Conservation (phyloP, 225 moss, liverwort and hornwort genomes). For the Sphagnum contortum region DNA sequence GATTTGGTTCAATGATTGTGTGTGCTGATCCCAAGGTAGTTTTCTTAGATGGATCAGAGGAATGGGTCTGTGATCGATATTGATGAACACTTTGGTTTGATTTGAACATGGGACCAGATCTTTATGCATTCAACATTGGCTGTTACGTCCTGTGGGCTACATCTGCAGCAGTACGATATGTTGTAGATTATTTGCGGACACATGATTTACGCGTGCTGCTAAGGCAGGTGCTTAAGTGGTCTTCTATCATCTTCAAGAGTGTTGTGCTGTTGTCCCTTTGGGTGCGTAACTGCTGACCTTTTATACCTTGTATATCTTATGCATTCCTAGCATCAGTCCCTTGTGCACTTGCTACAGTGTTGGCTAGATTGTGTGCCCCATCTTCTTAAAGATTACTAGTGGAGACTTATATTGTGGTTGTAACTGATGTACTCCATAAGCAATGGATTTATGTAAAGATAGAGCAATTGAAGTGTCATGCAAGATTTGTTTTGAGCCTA, state of each 20-base stretch:
- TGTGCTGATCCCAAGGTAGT: too few relatives aligned
- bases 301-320: not conserved
- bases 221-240: conserved; percentile 93
- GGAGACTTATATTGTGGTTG: too few relatives aligned
- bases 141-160: conserved; percentile 94
- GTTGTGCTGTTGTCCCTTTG: conserved; percentile 77
- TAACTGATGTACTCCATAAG: too few relatives aligned
- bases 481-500: too few relatives aligned
- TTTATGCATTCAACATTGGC: conserved; percentile 98
- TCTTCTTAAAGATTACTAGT: too few relatives aligned
- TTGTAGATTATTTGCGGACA: conserved; percentile 73
- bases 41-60: too few relatives aligned
- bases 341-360: too few relatives aligned
- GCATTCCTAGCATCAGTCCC: too few relatives aligned
- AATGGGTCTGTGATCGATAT: not conserved
- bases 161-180: conserved; percentile 80
- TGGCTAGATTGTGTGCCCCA: too few relatives aligned
- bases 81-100: not conserved
- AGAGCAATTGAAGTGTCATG: too few relatives aligned
- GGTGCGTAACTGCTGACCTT: conserved; percentile 37
- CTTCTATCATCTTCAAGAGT: conserved; percentile 93
- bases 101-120: conserved; percentile 34
- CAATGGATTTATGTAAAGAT: too few relatives aligned
- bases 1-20: too few relatives aligned
- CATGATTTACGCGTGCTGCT: conserved; percentile 80